These are phyloP conservation scores for Cytospora chrysosperma DNA, from an alignment of 2,329 filamentous ascomycete genomes.

Conservation along the genomic window DNA sequence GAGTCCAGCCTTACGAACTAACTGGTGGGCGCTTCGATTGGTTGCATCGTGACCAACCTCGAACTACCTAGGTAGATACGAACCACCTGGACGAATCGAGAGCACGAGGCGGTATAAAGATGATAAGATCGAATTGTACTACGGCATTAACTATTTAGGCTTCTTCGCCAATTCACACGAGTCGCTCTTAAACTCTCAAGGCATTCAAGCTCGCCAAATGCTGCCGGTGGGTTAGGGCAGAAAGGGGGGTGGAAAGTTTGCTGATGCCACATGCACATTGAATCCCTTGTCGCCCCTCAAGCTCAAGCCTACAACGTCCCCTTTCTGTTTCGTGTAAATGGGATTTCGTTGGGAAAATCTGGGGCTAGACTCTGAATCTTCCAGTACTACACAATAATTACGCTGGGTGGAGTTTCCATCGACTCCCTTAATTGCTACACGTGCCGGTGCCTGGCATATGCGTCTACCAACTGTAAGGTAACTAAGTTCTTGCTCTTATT, in stretches of 20 bases:
- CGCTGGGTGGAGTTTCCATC: background rate
- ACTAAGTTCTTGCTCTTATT: background rate
- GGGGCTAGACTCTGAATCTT: background rate
- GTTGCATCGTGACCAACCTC: background rate
- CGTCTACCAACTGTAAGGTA: too few species aligned
- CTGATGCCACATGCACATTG: background rate
- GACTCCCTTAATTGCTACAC: conserved; percentile 4
- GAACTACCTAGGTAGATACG: too few species aligned
- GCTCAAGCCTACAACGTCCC: background rate
- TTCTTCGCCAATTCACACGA: too few species aligned
- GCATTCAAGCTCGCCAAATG: background rate
- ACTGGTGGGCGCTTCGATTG: background rate
- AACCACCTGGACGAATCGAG: too few species aligned
- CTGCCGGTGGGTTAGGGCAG: background rate
- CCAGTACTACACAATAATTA: background rate
- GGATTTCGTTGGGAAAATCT: conserved; percentile 5
- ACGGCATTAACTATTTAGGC: too few species aligned
- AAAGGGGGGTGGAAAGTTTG: background rate
- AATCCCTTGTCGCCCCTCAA: background rate
- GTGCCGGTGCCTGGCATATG: conserved; percentile 15
- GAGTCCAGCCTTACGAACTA: conserved; percentile 5
- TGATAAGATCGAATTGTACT: too few species aligned
- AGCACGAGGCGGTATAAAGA: too few species aligned
- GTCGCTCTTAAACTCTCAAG: background rate
- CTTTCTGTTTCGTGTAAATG: conserved; percentile 18